Base-by-base conservation (phyloP, 202 grass and related monocot genomes). In the Musa balbisiana region DNA sequence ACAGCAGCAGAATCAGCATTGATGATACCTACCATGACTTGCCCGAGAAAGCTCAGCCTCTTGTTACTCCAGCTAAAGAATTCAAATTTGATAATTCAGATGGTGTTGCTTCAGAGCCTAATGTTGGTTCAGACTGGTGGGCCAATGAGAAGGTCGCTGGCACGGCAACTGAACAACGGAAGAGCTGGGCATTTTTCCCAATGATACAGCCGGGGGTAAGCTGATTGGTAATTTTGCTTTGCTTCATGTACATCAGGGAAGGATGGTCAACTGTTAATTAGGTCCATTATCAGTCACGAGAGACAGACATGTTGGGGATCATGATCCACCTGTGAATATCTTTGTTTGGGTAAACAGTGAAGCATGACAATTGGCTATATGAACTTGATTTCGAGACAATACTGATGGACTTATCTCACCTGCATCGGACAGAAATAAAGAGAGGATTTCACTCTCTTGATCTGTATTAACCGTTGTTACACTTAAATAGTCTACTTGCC, bases 111-210 rank as follows among this genome's bases (percentile, higher is more conserved):
- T 76, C 69, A 55, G 90, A 86, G 65, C 78, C 85, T 8, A 87
- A 71, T 1, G 67, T 90, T 16, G 93, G 86, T 27, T 87, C 87
- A 20, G 85, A 92, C 75, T 93, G 91, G 91, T 93, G 91, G 87
- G 87, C 87, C 3, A 93, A 87, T 8, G 91, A 90, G 68, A 93
- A 93, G 59, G 87, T 86, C 51, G 80, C 85, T 11, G 87, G 81
- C 1, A 85, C 85, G 27, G 72, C 76, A 55, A 20, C 80, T 0
- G 85, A 87, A 11, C 89, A 89, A 14, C 83, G 79, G 53, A 99
- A 86, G 82, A 79, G 80, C 72, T 95, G 95, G 91, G 87, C 91
- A n/a, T 90, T 98, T 89, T 86, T 83, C 81, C 87, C 91, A n/a
- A 79, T 90, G 65, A 76, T 90, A 12, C 89, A 95, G 51, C 82